Evolutionary conservation across 2,329 filamentous ascomycete genomes (phyloP).

Genomic region (Ophiostoma novo-ulmi): DNA sequence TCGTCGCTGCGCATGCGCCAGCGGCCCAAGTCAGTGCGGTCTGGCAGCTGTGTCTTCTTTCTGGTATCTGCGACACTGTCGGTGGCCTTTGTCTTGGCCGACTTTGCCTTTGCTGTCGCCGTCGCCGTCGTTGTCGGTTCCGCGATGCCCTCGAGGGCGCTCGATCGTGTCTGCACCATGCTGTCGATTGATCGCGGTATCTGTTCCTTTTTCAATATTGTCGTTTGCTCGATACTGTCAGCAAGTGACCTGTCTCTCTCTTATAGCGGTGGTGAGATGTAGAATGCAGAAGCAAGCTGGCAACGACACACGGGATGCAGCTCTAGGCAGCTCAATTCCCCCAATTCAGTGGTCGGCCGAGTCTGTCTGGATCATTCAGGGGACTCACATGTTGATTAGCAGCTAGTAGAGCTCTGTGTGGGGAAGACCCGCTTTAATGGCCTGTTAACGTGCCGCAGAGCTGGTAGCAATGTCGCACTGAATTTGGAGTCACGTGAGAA

Average conservation of each 20-base stretch:
- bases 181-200: neutral
- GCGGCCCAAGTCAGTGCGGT: conserved; percentile 69
- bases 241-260: neutral
- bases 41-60: conserved; percentile 22
- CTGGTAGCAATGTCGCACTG: neutral
- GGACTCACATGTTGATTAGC: conserved; percentile 8
- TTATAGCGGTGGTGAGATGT: neutral
- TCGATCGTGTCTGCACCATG: conserved; percentile 29
- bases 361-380: neutral
- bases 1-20: conserved; percentile 87
- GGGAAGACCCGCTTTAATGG: neutral
- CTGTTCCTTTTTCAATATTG: neutral
- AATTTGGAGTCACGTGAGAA: neutral
- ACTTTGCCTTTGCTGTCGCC: conserved; percentile 30
- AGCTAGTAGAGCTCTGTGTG: neutral
- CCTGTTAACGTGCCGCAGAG: neutral
- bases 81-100: neutral
- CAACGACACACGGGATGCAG: neutral
- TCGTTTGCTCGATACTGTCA: neutral
- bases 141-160: conserved; percentile 31
- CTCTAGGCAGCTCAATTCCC: neutral
- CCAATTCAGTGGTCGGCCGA: neutral
- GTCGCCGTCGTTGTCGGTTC: neutral
- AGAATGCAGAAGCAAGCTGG: neutral
- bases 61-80: neutral